A percentile compares a stretch with the other conserved stretches of the same genome.
Conservation (phyloP, 2,329 filamentous ascomycete species). For the Metarhizium album region DNA sequence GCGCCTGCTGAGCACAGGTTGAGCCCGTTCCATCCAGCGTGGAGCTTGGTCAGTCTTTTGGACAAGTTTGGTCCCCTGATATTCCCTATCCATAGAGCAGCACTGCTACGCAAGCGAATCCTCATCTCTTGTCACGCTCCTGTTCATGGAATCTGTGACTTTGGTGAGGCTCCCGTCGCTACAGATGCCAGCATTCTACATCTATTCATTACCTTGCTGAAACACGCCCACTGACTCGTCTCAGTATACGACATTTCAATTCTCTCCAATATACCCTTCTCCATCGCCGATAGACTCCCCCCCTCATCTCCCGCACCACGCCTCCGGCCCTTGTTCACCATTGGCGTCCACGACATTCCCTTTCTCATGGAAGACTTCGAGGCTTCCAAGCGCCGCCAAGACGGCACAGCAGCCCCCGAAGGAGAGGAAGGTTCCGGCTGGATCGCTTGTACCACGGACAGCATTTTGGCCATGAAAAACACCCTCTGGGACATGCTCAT, state of each 20-base stretch:
- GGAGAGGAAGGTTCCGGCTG: conserved; percentile 55
- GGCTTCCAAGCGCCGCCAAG: conserved; percentile 27
- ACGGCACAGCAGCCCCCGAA: conserved; percentile 25
- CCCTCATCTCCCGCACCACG: conserved; percentile 50
- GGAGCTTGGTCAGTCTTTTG: conserved; percentile 67
- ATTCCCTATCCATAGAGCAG: conserved; percentile 82
- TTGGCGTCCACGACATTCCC: conserved; percentile 88
- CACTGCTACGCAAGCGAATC: conserved; percentile 77
- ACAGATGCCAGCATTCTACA: conserved; percentile 3
- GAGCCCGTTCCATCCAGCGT: conserved; percentile 73
- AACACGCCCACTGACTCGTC: conserved; percentile 4
- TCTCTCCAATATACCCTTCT: conserved; percentile 74
- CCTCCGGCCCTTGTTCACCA: conserved; percentile 75
- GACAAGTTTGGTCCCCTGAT: conserved; percentile 82
- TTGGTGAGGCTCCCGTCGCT: conserved; percentile 48
- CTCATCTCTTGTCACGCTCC: conserved; percentile 79
- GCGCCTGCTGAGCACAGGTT: conserved; percentile 54
- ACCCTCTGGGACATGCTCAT: conserved; percentile 84
- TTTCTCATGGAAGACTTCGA: conserved; percentile 56
- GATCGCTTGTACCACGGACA: conserved; percentile 94
- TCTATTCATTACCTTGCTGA: conserved; percentile 4
- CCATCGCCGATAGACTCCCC: conserved; percentile 59
- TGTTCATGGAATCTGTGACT: conserved; percentile 77
- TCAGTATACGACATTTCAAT: conserved; percentile 90
- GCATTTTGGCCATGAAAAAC: conserved; percentile 77